Evolutionary conservation across 768 basidiomycete species (phyloP).

Genomic region (Peribolospora baueri): DNA sequence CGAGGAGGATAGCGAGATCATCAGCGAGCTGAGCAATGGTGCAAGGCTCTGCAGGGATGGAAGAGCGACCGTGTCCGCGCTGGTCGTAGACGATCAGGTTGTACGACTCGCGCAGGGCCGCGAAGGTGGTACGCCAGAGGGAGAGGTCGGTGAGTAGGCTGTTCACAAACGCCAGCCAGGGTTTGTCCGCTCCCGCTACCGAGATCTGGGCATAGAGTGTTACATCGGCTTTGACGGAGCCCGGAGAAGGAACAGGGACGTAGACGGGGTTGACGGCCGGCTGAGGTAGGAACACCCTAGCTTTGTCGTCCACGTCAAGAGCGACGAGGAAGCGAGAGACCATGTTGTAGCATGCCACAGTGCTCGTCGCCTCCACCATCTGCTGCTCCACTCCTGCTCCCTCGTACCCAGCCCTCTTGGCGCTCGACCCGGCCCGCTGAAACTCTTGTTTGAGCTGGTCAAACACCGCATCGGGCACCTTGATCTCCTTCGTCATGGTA

Average conservation of each 20-base stretch:
- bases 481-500: conserved; percentile 29
- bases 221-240: background rate
- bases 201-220: background rate
- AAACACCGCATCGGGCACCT: conserved; percentile 25
- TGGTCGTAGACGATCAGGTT: conserved; percentile 19
- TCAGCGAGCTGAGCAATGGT: conserved; percentile 15
- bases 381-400: conserved; percentile 13
- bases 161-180: conserved; percentile 18
- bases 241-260: background rate
- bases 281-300: conserved; percentile 14
- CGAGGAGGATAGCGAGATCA: conserved; percentile 16
- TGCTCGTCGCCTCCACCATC: conserved; percentile 28
- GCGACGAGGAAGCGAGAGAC: conserved; percentile 41
- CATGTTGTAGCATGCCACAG: conserved; percentile 38
- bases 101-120: conserved; percentile 14
- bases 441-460: conserved; percentile 22
- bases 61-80: conserved; percentile 19
- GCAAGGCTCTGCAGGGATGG: conserved; percentile 11
- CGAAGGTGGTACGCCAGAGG: conserved; percentile 17
- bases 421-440: conserved; percentile 3
- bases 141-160: conserved; percentile 18
- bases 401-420: background rate
- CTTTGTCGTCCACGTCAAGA: conserved; percentile 34
- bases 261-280: background rate
- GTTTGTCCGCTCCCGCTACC: conserved; percentile 11